These are phyloP conservation scores for Botryotinia convoluta DNA, from an alignment of 2,329 filamentous ascomycete genomes.

Conservation along the genomic window DNA sequence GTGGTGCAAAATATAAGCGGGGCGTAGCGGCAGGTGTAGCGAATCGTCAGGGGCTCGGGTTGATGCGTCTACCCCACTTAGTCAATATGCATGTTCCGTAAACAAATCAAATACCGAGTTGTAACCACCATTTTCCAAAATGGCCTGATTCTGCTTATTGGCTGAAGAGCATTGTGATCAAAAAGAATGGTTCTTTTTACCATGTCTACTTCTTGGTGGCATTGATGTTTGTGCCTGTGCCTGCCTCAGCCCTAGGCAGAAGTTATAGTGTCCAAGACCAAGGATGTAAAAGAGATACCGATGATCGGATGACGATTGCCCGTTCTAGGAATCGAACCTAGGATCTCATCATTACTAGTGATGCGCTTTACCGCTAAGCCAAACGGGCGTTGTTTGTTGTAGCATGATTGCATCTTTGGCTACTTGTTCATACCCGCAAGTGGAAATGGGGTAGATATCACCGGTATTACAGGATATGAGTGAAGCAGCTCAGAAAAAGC, in stretches of 20 bases:
- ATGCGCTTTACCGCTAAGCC: slow-evolving; percentile 15
- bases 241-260: neutral
- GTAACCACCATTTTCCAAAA: neutral
- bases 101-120: neutral
- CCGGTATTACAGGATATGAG: no score
- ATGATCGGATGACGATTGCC: rapidly evolving
- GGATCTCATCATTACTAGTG: slow-evolving; percentile 15
- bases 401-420: rapidly evolving
- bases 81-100: neutral
- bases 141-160: neutral
- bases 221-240: neutral
- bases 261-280: neutral
- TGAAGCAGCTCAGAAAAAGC: no score
- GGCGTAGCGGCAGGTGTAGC: neutral
- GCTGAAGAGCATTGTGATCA: neutral
- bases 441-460: neutral
- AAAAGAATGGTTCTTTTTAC: neutral
- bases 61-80: neutral
- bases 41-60: neutral
- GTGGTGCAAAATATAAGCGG: neutral
- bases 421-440: rapidly evolving
- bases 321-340: slow-evolving; percentile 16
- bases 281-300: rapidly evolving
- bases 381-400: slow-evolving; percentile 5
- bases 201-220: neutral